Conservation (phyloP, 345 rosid genomes). For the Tarenaya hassleriana region DNA sequence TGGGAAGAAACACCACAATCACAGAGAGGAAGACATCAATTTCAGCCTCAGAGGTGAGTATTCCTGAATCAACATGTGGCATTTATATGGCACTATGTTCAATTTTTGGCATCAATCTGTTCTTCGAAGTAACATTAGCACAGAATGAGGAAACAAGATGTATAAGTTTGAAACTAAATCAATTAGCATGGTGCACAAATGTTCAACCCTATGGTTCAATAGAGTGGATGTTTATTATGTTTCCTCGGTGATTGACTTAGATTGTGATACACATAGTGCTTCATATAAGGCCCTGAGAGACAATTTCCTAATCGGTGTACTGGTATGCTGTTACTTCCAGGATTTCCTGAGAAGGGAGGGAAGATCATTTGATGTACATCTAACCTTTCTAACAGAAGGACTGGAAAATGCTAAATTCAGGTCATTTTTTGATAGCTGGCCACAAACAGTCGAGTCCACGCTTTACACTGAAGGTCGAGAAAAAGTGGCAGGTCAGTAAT, state of each 20-base stretch:
- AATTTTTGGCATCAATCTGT: not conserved
- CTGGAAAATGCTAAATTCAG: constrained; percentile 57
- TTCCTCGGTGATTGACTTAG: not conserved
- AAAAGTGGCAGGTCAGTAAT: constrained; percentile 76
- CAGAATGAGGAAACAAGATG: not conserved
- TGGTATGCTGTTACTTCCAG: constrained; percentile 31
- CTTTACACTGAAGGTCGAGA: constrained; percentile 79
- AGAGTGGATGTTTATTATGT: too few species aligned
- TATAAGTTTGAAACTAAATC: not conserved
- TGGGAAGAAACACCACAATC: constrained; percentile 63
- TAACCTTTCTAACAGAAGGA: constrained; percentile 69
- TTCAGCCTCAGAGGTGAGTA: constrained; percentile 62
- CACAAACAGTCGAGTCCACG: constrained; percentile 45
- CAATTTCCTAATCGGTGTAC: constrained; percentile 15
- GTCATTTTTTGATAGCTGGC: constrained; percentile 68
- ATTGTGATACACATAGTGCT: constrained; percentile 13
- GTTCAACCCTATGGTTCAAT: not conserved
- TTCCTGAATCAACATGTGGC: not conserved
- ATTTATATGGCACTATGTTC: not conserved
- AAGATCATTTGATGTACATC: constrained; percentile 46
- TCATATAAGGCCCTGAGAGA: constrained; percentile 10
- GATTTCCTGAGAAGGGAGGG: constrained; percentile 50
- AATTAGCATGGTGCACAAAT: not conserved
- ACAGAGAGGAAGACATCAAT: constrained; percentile 66
- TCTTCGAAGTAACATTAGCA: not conserved